These are phyloP conservation scores for Coniosporium tulheliwenetii DNA, from an alignment of 2,329 filamentous ascomycete genomes.

Conservation along the genomic window DNA sequence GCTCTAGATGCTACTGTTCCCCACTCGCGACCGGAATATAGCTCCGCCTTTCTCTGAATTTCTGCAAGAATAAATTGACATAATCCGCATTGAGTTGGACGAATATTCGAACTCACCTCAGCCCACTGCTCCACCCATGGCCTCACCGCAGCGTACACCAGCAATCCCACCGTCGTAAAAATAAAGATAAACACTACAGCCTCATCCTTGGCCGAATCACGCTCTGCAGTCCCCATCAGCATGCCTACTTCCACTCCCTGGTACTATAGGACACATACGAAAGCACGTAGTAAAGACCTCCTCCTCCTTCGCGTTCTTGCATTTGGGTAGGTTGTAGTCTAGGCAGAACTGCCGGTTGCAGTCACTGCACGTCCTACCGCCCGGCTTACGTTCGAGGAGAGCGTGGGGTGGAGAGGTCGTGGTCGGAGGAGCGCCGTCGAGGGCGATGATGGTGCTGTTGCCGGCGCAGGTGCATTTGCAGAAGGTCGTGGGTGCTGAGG, in stretches of 20 bases:
- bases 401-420: slow-evolving; percentile 7
- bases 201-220: slow-evolving; percentile 52
- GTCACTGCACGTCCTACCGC: slow-evolving; percentile 41
- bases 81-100: slow-evolving; percentile 2
- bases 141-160: slow-evolving; percentile 43
- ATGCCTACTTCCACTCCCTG: background rate
- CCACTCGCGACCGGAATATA: slow-evolving; percentile 30
- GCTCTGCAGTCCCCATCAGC: slow-evolving; percentile 24
- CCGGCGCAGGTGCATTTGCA: slow-evolving; percentile 58
- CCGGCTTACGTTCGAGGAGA: slow-evolving; percentile 7
- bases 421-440: slow-evolving; percentile 28
- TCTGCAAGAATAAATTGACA: slow-evolving; percentile 13
- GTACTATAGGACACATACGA: slow-evolving; percentile 24
- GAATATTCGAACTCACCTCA: slow-evolving; percentile 26
- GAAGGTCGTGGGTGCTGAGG: slow-evolving; percentile 41
- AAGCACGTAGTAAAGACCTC: slow-evolving; percentile 53
- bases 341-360: slow-evolving; percentile 54
- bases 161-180: slow-evolving; percentile 42
- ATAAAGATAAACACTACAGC: slow-evolving; percentile 53
- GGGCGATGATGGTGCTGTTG: slow-evolving; percentile 52
- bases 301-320: slow-evolving; percentile 44
- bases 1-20: too few relatives aligned
- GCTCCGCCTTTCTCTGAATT: slow-evolving; percentile 29
- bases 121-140: slow-evolving; percentile 43
- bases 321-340: slow-evolving; percentile 44